A percentile compares a stretch with the other conserved stretches of the same genome.
Conservation (phyloP, 257 asterid species). For the Forsythia viridissima region DNA sequence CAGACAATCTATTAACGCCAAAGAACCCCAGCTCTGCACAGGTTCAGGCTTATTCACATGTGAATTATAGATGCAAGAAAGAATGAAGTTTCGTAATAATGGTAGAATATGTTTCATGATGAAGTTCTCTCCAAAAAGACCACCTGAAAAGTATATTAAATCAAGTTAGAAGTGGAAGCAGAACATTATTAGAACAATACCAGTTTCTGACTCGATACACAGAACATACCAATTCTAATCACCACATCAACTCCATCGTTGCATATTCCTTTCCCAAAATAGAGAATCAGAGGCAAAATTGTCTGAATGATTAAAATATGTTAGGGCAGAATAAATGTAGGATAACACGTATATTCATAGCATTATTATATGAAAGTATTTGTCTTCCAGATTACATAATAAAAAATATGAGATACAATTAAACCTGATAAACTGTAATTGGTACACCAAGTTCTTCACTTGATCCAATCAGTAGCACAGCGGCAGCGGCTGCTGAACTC, state of each 20-base stretch:
- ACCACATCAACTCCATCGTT: conserved; percentile 83
- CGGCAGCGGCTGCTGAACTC: conserved; percentile 80
- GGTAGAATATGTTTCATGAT: conserved; percentile 80
- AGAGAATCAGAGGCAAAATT: conserved; percentile 78
- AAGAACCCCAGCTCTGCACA: conserved; percentile 77
- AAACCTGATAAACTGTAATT: conserved; percentile 90
- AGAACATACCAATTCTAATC: conserved; percentile 78
- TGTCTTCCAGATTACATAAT: conserved; percentile 12
- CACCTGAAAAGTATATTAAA: conserved; percentile 55
- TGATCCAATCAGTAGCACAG: conserved; percentile 89
- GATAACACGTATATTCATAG: neutral
- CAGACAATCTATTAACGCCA: conserved; percentile 73
- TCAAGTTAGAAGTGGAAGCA: conserved; percentile 24
- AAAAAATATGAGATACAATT: conserved; percentile 9
- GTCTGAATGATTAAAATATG: conserved; percentile 56
- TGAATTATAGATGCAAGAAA: conserved; percentile 62
- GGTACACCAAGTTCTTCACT: conserved; percentile 98
- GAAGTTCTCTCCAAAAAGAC: conserved; percentile 78
- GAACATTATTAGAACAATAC: conserved; percentile 16
- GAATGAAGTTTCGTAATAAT: conserved; percentile 52
- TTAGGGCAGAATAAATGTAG: conserved; percentile 13
- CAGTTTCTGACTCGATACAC: conserved; percentile 23
- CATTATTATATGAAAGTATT: conserved; percentile 8
- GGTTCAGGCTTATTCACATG: conserved; percentile 67
- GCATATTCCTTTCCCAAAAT: conserved; percentile 93